These are phyloP conservation scores for Tulasnella sp. DNA, from an alignment of 768 basidiomycete species.

Conservation along the genomic window DNA sequence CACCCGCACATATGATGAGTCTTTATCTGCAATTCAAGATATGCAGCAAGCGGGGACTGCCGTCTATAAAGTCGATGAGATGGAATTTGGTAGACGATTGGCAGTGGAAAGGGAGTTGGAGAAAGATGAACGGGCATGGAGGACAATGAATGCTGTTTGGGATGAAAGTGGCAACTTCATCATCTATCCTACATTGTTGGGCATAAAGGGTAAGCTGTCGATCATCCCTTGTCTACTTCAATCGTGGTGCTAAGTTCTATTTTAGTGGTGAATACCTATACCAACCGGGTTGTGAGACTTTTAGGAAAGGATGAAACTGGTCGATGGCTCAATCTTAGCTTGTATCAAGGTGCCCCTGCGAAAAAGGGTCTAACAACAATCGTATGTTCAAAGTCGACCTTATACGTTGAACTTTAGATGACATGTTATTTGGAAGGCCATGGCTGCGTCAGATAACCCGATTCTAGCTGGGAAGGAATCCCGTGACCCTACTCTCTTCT, in stretches of 20 bases:
- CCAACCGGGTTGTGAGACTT: conserved; percentile 79
- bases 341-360: conserved; percentile 90
- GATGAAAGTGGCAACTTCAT: conserved; percentile 95
- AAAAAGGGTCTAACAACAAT: conserved; percentile 77
- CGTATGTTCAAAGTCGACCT: conserved; percentile 34
- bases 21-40: conserved; percentile 80
- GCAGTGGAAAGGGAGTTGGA: conserved; percentile 88
- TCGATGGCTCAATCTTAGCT: conserved; percentile 70
- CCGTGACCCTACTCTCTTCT: conserved; percentile 84
- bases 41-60: conserved; percentile 99
- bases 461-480: conserved; percentile 73
- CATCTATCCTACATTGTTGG: conserved; percentile 83
- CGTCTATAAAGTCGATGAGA: conserved; percentile 85
- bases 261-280: conserved; percentile 83
- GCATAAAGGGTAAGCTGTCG: conserved; percentile 71
- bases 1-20: conserved; percentile 89
- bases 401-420: neutral
- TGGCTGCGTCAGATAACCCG: conserved; percentile 93
- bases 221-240: neutral
- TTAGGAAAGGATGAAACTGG: conserved; percentile 90
- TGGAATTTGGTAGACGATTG: conserved; percentile 97
- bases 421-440: conserved; percentile 41
- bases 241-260: neutral
- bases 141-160: conserved; percentile 86
- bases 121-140: conserved; percentile 31